These are phyloP conservation scores for Cymbopogon flexuosus DNA, from an alignment of 202 grass and related monocot species.

Conservation along the genomic window DNA sequence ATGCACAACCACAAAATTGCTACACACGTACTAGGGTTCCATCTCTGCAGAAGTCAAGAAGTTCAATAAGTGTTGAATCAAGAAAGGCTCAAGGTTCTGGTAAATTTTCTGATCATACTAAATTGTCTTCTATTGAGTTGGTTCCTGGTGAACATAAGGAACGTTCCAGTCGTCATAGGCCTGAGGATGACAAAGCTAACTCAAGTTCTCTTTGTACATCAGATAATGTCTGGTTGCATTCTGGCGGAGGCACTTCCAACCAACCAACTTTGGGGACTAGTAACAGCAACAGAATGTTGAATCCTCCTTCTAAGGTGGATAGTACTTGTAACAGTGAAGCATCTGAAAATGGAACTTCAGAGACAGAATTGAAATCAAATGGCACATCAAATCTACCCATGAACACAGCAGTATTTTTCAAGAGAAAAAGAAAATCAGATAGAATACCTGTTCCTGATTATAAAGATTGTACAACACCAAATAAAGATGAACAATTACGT, in stretches of 20 bases:
- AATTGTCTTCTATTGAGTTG: slow-evolving; percentile 34
- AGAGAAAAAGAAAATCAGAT: slow-evolving; percentile 62
- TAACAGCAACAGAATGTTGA: slow-evolving; percentile 33
- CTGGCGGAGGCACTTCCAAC: slow-evolving; percentile 12
- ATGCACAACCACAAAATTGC: slow-evolving; percentile 51
- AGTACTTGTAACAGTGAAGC: slow-evolving; percentile 46
- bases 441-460: slow-evolving; percentile 33
- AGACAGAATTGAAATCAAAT: slow-evolving; percentile 46
- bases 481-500: slow-evolving; percentile 40
- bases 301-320: slow-evolving; percentile 27
- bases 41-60: slow-evolving; percentile 44
- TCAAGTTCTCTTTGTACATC: slow-evolving; percentile 30
- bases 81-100: slow-evolving; percentile 40
- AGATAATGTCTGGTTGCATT: slow-evolving; percentile 35
- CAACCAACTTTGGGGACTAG: slow-evolving; percentile 25
- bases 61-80: slow-evolving; percentile 43
- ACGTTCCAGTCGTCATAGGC: slow-evolving; percentile 11
- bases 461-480: slow-evolving; percentile 38
- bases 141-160: slow-evolving; percentile 29
- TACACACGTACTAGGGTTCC: slow-evolving; percentile 42
- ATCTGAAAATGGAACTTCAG: slow-evolving; percentile 48
- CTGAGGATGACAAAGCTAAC: slow-evolving; percentile 13
- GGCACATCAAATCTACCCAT: slow-evolving; percentile 39
- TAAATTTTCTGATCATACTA: slow-evolving; percentile 33
- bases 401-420: slow-evolving; percentile 42